Percentiles rank a stretch among this genome's conserved stretches.
Evolutionary conservation across 1,284 basidiomycete genomes (phyloP).

Genomic region (Microbotryum intermedium): DNA sequence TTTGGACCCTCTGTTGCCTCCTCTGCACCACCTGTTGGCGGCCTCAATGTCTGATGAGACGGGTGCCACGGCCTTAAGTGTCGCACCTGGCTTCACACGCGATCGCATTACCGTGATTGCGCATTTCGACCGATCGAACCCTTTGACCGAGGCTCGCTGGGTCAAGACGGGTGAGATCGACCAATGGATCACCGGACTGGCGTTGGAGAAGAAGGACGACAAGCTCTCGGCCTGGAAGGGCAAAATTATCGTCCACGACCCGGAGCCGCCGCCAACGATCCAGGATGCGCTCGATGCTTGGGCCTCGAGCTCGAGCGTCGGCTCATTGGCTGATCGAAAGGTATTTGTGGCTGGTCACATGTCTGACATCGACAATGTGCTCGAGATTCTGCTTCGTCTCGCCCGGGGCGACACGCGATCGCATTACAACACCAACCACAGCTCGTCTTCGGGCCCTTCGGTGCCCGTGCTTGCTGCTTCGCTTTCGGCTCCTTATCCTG

Average conservation of each 20-base stretch:
- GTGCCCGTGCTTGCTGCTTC: conserved; percentile 45
- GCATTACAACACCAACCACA: conserved; percentile 28
- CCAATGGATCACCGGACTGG: conserved; percentile 81
- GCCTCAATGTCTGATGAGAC: not conserved
- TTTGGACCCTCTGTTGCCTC: conserved; percentile 30
- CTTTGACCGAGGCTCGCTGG: conserved; percentile 91
- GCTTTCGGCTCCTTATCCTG: conserved; percentile 64
- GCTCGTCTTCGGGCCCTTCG: conserved; percentile 35
- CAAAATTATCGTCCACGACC: conserved; percentile 83
- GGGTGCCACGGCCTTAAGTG: not conserved
- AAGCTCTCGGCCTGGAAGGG: conserved; percentile 62
- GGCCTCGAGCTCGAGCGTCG: conserved; percentile 69
- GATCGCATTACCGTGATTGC: conserved; percentile 39
- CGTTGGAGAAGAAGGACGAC: conserved; percentile 44
- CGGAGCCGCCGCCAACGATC: conserved; percentile 92
- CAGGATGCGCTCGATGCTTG: conserved; percentile 78
- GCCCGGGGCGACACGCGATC: conserved; percentile 66
- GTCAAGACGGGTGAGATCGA: conserved; percentile 86
- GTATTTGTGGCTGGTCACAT: conserved; percentile 81
- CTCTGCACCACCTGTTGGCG: conserved; percentile 30
- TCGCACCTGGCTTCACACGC: not conserved
- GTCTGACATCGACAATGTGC: conserved; percentile 63
- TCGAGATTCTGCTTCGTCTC: conserved; percentile 81
- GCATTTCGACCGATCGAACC: conserved; percentile 73
- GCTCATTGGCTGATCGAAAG: conserved; percentile 63